Evolutionary conservation across 2,329 filamentous ascomycete genomes (phyloP).

Genomic region (Fusarium subtropicale): DNA sequence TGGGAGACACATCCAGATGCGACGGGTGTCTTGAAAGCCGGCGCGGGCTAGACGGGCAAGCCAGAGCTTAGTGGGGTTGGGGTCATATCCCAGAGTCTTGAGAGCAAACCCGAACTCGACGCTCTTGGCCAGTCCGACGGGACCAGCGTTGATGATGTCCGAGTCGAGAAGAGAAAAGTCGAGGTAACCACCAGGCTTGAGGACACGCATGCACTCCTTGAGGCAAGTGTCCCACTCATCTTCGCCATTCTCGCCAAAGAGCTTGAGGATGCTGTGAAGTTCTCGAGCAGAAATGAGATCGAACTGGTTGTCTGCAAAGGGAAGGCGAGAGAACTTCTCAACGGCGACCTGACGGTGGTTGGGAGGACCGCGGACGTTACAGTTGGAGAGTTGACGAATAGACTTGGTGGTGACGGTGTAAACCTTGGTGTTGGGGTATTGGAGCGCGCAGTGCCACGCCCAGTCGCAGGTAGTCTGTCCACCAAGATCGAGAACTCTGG

Average conservation of each 20-base stretch:
- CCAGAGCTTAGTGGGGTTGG: conserved; percentile 84
- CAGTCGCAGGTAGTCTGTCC: conserved; percentile 89
- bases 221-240: conserved; percentile 93
- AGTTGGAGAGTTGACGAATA: conserved; percentile 76
- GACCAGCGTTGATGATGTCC: conserved; percentile 87
- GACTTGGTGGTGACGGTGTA: conserved; percentile 87
- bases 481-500: conserved; percentile 85
- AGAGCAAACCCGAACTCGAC: conserved; percentile 94
- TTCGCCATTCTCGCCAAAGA: conserved; percentile 71
- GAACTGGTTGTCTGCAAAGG: conserved; percentile 87
- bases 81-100: conserved; percentile 89
- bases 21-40: conserved; percentile 83
- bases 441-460: conserved; percentile 92
- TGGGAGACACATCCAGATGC: conserved; percentile 90
- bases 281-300: conserved; percentile 92
- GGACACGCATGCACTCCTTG: conserved; percentile 85
- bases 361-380: conserved; percentile 81
- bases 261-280: conserved; percentile 85
- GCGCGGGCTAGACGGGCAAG: conserved; percentile 77
- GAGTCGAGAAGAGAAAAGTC: conserved; percentile 93
- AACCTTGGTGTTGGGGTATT: conserved; percentile 86
- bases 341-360: conserved; percentile 91
- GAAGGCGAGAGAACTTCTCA: conserved; percentile 79
- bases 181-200: conserved; percentile 92
- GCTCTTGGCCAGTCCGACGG: conserved; percentile 81